A percentile compares a stretch with the other conserved stretches of the same genome.
phyloP scores from a whole-genome alignment of 257 asterid species.

The Plantago ovata region DNA sequence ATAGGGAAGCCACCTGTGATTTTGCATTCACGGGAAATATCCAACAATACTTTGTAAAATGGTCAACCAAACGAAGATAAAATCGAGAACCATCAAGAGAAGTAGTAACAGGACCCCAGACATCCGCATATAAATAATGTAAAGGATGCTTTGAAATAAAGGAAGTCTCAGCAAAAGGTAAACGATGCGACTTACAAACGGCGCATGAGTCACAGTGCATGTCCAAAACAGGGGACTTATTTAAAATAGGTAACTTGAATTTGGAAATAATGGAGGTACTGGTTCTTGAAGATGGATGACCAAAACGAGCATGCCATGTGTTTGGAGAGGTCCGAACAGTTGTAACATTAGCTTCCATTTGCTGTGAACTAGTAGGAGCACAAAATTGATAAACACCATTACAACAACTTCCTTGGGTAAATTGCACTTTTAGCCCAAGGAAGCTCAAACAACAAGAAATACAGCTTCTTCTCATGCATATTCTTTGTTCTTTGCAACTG shows the following conservation, averaged over 20 bases:
- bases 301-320: background rate
- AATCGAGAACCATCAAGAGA: conserved; percentile 6
- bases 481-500: conserved; percentile 22
- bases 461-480: conserved; percentile 22
- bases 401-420: no score
- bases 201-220: background rate
- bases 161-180: background rate
- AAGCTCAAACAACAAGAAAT: background rate
- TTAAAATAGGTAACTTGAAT: background rate
- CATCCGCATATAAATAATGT: conserved; percentile 7
- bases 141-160: background rate
- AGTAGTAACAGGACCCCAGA: background rate
- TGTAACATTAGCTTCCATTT: no score
- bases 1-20: background rate
- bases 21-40: background rate
- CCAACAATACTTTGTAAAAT: background rate
- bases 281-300: background rate
- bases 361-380: no score
- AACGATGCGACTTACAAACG: conserved; percentile 9
- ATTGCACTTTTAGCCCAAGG: no score
- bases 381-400: no score
- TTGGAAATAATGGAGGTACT: background rate
- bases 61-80: conserved; percentile 7
- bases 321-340: background rate
- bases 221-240: background rate